Evolutionary conservation across 768 basidiomycete species (phyloP).

Genomic region (Suillus lakei): DNA sequence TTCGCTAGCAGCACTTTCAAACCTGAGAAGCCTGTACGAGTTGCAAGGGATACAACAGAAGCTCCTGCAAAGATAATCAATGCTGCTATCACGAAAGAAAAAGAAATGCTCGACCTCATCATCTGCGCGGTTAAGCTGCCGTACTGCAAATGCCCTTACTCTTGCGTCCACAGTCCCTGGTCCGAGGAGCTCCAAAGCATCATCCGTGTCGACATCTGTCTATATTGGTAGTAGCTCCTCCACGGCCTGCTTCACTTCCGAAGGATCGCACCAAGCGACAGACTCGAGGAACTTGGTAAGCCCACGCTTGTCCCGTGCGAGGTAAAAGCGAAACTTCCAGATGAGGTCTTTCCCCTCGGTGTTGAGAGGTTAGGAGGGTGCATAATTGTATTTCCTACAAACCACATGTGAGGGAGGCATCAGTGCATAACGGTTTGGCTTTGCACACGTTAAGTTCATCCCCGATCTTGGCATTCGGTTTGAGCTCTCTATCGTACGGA

Average conservation of each 20-base stretch:
- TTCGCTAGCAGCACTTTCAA: constrained; percentile 83
- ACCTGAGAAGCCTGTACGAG: constrained; percentile 97
- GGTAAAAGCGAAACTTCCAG: constrained; percentile 98
- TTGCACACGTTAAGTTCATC: constrained; percentile 84
- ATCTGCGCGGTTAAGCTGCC: constrained; percentile 87
- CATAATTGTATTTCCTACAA: constrained; percentile 81
- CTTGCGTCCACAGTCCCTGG: constrained; percentile 89
- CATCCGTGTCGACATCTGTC: constrained; percentile 97
- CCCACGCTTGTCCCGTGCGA: constrained; percentile 88
- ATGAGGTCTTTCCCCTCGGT: constrained; percentile 95
- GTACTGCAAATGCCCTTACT: constrained; percentile 92
- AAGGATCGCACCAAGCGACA: constrained; percentile 95
- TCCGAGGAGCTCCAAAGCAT: constrained; percentile 92
- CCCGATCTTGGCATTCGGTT: constrained; percentile 93
- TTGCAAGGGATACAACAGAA: constrained; percentile 90
- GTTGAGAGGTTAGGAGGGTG: constrained; percentile 83
- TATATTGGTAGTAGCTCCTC: constrained; percentile 94
- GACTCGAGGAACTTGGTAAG: constrained; percentile 97
- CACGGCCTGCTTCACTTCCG: constrained; percentile 97
- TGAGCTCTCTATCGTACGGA: constrained; percentile 92
- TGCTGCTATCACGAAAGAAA: neutral
- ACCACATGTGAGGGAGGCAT: neutral
- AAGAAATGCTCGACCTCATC: constrained; percentile 74
- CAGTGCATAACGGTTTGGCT: neutral
- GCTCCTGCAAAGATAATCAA: constrained; percentile 60